Evolutionary conservation across 2,329 filamentous ascomycete genomes (phyloP).

Genomic region (Aspergillus intermedius): DNA sequence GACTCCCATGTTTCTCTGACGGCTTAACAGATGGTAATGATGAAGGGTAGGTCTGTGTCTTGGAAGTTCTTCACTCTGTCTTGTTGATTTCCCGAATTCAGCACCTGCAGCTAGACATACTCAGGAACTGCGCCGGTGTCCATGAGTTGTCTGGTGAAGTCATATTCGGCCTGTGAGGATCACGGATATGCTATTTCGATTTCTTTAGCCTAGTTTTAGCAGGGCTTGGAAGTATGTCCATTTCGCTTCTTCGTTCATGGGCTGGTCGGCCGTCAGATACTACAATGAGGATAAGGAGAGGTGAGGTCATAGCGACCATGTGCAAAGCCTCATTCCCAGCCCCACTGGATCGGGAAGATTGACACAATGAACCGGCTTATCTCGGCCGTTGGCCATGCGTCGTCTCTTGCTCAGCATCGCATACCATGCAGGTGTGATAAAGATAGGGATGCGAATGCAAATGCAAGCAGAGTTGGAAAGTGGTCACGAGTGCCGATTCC

Average conservation of each 20-base stretch:
- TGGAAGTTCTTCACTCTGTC: conserved; percentile 67
- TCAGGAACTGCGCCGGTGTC: conserved; percentile 78
- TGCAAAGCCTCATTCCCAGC: conserved; percentile 92
- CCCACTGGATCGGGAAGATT: conserved; percentile 41
- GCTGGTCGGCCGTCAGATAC: background rate
- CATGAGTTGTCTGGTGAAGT: conserved; percentile 82
- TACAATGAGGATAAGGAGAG: background rate
- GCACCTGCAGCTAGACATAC: conserved; percentile 85
- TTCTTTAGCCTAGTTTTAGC: conserved; percentile 86
- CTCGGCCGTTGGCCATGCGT: no score
- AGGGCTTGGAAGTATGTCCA: conserved; percentile 94
- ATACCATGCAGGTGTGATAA: no score
- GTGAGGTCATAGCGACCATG: conserved; percentile 33
- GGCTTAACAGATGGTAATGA: conserved; percentile 75
- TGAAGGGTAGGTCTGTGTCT: conserved; percentile 78
- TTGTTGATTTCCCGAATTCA: conserved; percentile 48
- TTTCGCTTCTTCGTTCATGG: conserved; percentile 76
- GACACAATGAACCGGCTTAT: no score
- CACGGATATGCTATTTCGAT: conserved; percentile 96
- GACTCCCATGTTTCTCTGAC: conserved; percentile 93
- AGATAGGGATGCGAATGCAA: no score
- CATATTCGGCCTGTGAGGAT: conserved; percentile 89
- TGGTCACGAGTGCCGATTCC: no score
- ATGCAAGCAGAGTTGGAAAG: no score
- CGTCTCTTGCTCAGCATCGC: no score